Conservation (phyloP, 495 filamentous ascomycete species). For the Aspergillus sclerotioniger region DNA sequence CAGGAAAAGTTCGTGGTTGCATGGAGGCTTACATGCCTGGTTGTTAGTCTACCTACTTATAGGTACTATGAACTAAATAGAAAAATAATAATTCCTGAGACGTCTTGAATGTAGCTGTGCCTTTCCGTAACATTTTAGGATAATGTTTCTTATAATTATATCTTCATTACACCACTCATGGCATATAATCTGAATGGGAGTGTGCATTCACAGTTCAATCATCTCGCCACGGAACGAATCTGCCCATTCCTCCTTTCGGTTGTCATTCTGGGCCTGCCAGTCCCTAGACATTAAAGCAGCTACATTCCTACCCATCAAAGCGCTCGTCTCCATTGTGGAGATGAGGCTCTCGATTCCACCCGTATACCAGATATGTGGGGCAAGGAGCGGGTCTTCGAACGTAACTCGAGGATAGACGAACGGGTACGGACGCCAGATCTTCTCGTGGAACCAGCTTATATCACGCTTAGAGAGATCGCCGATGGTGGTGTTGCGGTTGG, state of each 20-base stretch:
- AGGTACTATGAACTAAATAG: slow-evolving; percentile 4
- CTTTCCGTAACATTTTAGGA: no score
- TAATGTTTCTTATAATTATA: no score
- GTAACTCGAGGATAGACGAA: slow-evolving; percentile 77
- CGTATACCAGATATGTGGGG: slow-evolving; percentile 74
- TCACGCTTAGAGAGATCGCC: slow-evolving; percentile 42
- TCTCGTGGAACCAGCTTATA: slow-evolving; percentile 76
- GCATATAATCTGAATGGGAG: no score
- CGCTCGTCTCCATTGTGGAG: slow-evolving; percentile 96
- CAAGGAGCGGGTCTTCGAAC: slow-evolving; percentile 78
- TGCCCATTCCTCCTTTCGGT: slow-evolving; percentile 8
- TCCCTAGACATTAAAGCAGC: slow-evolving; percentile 73
- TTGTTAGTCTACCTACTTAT: background rate
- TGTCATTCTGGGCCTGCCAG: slow-evolving; percentile 36
- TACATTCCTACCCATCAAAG: slow-evolving; percentile 93
- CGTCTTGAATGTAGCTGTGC: no score
- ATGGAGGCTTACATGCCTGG: slow-evolving; percentile 2
- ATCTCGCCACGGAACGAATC: slow-evolving; percentile 7
- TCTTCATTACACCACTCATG: no score
- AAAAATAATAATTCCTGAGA: no score
- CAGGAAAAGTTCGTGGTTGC: slow-evolving; percentile 34
- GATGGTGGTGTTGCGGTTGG: slow-evolving; percentile 28
- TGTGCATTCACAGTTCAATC: slow-evolving; percentile 14
- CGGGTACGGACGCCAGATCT: slow-evolving; percentile 82
- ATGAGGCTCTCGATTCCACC: slow-evolving; percentile 94